Evolutionary conservation across 1,284 basidiomycete genomes (phyloP), one percentile per base, ranked within the genome.

Genomic region (Ganoderma resinaceum): DNA sequence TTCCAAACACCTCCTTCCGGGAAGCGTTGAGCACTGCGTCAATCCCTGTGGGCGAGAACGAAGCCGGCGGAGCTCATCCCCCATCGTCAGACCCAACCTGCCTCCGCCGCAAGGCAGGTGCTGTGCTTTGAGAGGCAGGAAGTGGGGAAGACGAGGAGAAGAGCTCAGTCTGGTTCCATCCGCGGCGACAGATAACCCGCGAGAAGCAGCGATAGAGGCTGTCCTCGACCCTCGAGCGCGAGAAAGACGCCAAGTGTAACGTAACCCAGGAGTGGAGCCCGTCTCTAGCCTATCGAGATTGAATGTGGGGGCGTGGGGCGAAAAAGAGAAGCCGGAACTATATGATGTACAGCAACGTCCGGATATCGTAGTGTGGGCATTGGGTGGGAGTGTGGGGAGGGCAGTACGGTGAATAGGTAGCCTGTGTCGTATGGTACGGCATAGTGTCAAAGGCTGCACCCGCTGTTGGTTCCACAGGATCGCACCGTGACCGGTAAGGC

Each of bases 101-200:
- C 26, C 23, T n/a, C 43, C 43, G 43, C 46, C 29, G 29, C 52
- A 33, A 16, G 29, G 53, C 53, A 14, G 53, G 31, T 18, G 53
- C 53, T 33, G 29, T 26, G 52, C 31, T 16, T 31, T 12, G 29
- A 20, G 52, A 55, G 7, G 33, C 18, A 20, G 18, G 20, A 18
- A 23, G 33, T 14, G 18, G 20, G 33, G 33, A 35, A 9, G 55
- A 37, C 55, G 55, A 57, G 33, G 55, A 35, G 29, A 9, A 53
- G 29, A 23, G 26, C 29, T 53, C 29, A 14, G 18, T 29, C 9
- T n/a, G 20, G 55, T 6, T 33, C 6, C 18, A 33, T 38, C 37
- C 29, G 29, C 62, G 33, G 40, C 63, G 63, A 46, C 63, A 31
- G 63, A 64, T 64, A 64, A 64, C 53, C n/a, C n/a, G 38, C 63